Base-by-base conservation (phyloP, 2,329 filamentous ascomycete species). In the Lachnellula cervina region DNA sequence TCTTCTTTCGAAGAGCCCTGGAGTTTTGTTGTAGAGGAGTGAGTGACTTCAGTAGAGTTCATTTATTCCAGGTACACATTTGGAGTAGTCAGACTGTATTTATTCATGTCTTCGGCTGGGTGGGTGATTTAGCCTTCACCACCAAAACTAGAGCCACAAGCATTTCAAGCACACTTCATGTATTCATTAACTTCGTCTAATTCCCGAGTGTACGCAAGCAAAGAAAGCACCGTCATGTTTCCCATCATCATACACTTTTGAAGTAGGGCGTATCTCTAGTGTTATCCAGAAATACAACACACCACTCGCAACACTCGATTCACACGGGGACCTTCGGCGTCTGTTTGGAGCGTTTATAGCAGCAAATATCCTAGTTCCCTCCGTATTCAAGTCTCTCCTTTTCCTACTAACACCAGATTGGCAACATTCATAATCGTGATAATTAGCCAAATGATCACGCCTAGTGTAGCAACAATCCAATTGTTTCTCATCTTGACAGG, bases 341-440 rank as follows among this genome's bases (percentile, higher is more conserved):
- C 38, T 17, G 8, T 19, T 19, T 23, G 42, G 14, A 44, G n/a
- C 19, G 19, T 44, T 44, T 4, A 44, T 44, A 44, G 42, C n/a
- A 44, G 42, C 42, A 44, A 11, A 17, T 13, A 23, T 19, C 19
- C 19, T 21, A 2, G 19, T 45, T 38, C 25, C 14, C 23, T n/a
- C 43, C 34, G 28, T 32, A 32, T 16, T 19, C 32, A 40, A 17
- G 40, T 52, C 40, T 62, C 55, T 14, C 65, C 65, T 49, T 65
- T 64, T 3, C 83, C 86, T 64, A 89, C 67, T 8, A 92, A 69
- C 3, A 90, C 88, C 62, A 92, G 68, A 59, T 89, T 80, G 0
- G 88, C 86, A n/a, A 90, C 77, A 68, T 93, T 92, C 86, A 93
- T 88, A 7, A 88, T 74, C 0, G 84, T 80, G 66, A 94, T 89